Conservation (phyloP, 2,329 filamentous ascomycete species). For the Trichophyton mentagrophytes region DNA sequence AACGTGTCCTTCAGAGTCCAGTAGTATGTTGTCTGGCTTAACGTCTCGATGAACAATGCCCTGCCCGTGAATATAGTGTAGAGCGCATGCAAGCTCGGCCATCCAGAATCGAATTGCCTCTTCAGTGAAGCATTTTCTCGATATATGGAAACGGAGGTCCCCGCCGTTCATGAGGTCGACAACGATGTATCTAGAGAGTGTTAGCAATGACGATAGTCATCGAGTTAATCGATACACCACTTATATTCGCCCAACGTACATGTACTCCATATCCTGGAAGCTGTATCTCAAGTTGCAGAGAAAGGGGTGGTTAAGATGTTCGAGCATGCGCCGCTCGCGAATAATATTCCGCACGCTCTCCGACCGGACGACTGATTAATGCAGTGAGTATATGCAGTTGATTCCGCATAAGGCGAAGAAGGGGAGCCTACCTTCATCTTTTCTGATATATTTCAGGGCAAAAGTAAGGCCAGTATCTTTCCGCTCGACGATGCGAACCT, state of each 20-base stretch:
- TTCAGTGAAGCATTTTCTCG: conserved; percentile 93
- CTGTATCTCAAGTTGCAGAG: conserved; percentile 97
- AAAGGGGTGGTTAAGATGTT: conserved; percentile 95
- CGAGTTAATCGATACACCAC: neutral
- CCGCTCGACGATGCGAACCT: conserved; percentile 94
- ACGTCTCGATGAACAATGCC: conserved; percentile 84
- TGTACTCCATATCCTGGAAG: conserved; percentile 98
- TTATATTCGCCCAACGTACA: conserved; percentile 48
- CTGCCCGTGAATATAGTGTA: conserved; percentile 74
- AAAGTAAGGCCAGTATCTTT: conserved; percentile 92
- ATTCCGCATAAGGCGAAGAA: neutral
- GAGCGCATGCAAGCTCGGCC: conserved; percentile 78
- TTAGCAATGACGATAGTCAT: conserved; percentile 15
- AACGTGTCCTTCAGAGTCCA: conserved; percentile 83
- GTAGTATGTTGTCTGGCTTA: conserved; percentile 81
- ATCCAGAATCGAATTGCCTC: conserved; percentile 97
- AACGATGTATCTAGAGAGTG: conserved; percentile 59
- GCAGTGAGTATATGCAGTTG: conserved; percentile 3
- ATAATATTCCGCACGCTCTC: conserved; percentile 98
- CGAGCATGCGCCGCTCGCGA: conserved; percentile 90
- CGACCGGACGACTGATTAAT: conserved; percentile 67
- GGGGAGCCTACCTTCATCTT: conserved; percentile 71
- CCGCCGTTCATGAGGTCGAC: conserved; percentile 97
- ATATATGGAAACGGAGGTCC: conserved; percentile 94
- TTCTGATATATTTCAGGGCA: conserved; percentile 93